phyloP scores from a whole-genome alignment of 192 early-diverging fungal species.

The Backusella circina region DNA sequence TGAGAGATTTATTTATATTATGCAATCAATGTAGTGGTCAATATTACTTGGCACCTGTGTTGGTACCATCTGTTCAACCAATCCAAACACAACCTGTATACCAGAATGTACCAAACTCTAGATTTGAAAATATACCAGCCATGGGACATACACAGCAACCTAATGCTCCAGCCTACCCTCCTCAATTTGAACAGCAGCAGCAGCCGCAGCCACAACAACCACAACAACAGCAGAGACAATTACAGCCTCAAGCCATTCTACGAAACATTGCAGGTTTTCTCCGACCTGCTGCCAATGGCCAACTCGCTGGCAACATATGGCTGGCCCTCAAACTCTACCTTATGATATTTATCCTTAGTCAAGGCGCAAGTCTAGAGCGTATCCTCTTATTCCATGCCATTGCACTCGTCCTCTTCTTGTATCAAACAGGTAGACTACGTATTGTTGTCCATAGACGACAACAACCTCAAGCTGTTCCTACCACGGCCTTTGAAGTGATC shows the following conservation, averaged over 20 bases:
- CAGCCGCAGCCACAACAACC: neutral
- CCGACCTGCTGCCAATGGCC: neutral
- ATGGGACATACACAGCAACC: neutral
- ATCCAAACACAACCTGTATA: neutral
- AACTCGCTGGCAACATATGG: slow-evolving; percentile 35
- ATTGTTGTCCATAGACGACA: slow-evolving; percentile 32
- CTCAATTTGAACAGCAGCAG: neutral
- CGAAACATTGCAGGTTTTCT: neutral
- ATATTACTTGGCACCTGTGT: slow-evolving; percentile 28
- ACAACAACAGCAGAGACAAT: neutral
- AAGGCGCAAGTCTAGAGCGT: slow-evolving; percentile 55
- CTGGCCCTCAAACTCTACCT: slow-evolving; percentile 58
- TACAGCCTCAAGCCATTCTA: neutral
- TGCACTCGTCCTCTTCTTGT: slow-evolving; percentile 56
- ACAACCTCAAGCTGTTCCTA: neutral
- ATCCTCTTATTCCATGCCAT: slow-evolving; percentile 54
- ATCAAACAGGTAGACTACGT: slow-evolving; percentile 52
- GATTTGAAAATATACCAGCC: neutral
- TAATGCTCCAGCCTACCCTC: neutral
- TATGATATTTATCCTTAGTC: slow-evolving; percentile 56
- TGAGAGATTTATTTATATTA: neutral
- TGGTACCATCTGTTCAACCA: slow-evolving; percentile 14
- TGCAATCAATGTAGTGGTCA: slow-evolving; percentile 13
- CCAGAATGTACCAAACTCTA: neutral
- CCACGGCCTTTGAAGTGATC: slow-evolving; percentile 9